Percentiles rank a stretch among this genome's conserved stretches.
These are phyloP conservation scores for Cercophora samala DNA, from an alignment of 495 filamentous ascomycete species.

Conservation along the genomic window DNA sequence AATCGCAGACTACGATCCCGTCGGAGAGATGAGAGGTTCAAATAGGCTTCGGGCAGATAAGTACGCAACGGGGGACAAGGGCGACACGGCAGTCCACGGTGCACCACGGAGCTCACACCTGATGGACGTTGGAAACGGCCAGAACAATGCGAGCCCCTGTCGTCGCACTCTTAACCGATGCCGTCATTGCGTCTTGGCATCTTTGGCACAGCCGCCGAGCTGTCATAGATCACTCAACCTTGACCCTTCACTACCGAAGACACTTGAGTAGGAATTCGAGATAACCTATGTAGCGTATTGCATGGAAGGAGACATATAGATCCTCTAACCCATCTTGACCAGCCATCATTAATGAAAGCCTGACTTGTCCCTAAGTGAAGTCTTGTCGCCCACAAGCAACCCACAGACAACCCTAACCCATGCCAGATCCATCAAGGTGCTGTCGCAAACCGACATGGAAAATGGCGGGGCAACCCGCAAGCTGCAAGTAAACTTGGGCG, in stretches of 20 bases:
- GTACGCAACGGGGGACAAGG: neutral
- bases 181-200: constrained; percentile 1
- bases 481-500: neutral
- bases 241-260: too few relatives aligned
- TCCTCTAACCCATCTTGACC: too few relatives aligned
- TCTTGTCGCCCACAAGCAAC: neutral
- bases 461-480: neutral
- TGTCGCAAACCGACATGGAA: neutral
- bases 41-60: neutral
- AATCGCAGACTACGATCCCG: too few relatives aligned
- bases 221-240: too few relatives aligned
- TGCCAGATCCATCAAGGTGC: neutral
- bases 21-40: too few relatives aligned
- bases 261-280: too few relatives aligned
- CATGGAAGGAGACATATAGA: too few relatives aligned
- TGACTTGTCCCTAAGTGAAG: neutral
- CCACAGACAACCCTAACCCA: constrained; percentile 2
- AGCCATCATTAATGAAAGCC: too few relatives aligned
- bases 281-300: too few relatives aligned
- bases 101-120: neutral
- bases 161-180: neutral
- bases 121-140: neutral
- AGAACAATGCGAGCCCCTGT: neutral
- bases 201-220: neutral
- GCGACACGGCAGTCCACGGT: neutral